Conservation (phyloP, 2,329 filamentous ascomycete genomes). For the Aspergillus fumigatiaffinis region DNA sequence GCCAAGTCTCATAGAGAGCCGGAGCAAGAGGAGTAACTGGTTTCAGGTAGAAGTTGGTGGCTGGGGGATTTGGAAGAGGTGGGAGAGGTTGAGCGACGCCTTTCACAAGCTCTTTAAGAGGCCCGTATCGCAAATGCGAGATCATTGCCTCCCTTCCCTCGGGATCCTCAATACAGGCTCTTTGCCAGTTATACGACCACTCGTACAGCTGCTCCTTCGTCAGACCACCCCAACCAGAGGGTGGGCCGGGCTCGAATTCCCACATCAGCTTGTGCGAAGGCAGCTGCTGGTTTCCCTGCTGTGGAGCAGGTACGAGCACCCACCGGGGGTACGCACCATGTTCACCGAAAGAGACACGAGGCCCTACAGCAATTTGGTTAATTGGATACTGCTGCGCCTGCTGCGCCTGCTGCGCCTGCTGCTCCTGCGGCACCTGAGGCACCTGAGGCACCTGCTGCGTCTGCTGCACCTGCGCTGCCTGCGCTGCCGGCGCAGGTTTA, state of each 20-base stretch:
- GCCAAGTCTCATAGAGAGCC: background rate
- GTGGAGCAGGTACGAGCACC: slow-evolving; percentile 7
- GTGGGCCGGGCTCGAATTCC: slow-evolving; percentile 19
- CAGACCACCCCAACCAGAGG: background rate
- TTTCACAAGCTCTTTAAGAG: slow-evolving; percentile 2
- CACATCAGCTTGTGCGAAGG: slow-evolving; percentile 6
- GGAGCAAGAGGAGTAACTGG: background rate
- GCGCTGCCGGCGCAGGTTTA: no score
- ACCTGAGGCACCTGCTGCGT: no score
- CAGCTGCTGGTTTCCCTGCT: background rate
- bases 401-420: no score
- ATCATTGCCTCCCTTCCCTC: slow-evolving; percentile 13
- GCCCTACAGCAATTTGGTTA: background rate
- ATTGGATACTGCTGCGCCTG: background rate
- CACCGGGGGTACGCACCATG: slow-evolving; percentile 8
- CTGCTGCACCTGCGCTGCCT: no score
- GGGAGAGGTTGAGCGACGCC: slow-evolving; percentile 22
- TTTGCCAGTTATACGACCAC: slow-evolving; percentile 18
- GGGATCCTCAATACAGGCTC: slow-evolving; percentile 10
- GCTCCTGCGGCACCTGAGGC: no score
- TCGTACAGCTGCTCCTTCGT: slow-evolving; percentile 12
- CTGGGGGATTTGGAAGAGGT: slow-evolving; percentile 12
- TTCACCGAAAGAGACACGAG: slow-evolving; percentile 6
- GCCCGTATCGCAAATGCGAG: background rate
- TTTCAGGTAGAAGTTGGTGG: background rate